Conservation (phyloP, 2,329 filamentous ascomycete species). For the Trichophyton verrucosum region DNA sequence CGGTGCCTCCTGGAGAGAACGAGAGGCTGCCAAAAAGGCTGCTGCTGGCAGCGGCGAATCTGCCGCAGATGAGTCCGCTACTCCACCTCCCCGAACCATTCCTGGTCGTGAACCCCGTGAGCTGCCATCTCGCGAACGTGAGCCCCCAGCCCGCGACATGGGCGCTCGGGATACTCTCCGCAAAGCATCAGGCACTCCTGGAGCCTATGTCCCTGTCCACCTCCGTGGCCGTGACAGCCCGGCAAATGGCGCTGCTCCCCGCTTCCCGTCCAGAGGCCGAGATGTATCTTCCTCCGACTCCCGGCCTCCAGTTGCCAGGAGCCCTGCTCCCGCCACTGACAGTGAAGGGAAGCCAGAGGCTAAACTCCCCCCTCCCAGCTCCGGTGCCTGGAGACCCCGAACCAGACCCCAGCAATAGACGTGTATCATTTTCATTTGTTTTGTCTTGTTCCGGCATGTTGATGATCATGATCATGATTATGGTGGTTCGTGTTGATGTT, state of each 20-base stretch:
- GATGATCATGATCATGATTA: not conserved
- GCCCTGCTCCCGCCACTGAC: conserved; percentile 8
- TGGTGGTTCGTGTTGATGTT: not conserved
- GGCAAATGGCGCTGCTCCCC: not conserved
- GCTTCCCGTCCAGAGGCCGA: not conserved
- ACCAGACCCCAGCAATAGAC: conserved; percentile 9
- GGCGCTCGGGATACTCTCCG: not conserved
- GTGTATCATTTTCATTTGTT: not conserved
- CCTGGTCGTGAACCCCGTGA: conserved; percentile 6
- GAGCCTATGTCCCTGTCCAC: conserved; percentile 13
- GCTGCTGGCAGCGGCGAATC: conserved; percentile 15
- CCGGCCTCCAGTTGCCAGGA: conserved; percentile 9
- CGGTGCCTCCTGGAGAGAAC: conserved; percentile 45
- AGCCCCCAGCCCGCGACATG: not conserved
- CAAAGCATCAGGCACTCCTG: not conserved
- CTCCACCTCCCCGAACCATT: conserved; percentile 3
- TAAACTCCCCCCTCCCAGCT: conserved; percentile 4
- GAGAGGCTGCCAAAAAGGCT: conserved; percentile 41
- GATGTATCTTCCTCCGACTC: not conserved
- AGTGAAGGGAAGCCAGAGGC: conserved; percentile 6
- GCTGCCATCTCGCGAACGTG: not conserved
- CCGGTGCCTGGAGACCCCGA: conserved; percentile 11
- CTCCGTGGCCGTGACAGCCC: conserved; percentile 11
- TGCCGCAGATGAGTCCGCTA: conserved; percentile 18
- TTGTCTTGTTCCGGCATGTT: not conserved